Conservation (phyloP, 495 filamentous ascomycete species). For the Aspergillus ostianus region DNA sequence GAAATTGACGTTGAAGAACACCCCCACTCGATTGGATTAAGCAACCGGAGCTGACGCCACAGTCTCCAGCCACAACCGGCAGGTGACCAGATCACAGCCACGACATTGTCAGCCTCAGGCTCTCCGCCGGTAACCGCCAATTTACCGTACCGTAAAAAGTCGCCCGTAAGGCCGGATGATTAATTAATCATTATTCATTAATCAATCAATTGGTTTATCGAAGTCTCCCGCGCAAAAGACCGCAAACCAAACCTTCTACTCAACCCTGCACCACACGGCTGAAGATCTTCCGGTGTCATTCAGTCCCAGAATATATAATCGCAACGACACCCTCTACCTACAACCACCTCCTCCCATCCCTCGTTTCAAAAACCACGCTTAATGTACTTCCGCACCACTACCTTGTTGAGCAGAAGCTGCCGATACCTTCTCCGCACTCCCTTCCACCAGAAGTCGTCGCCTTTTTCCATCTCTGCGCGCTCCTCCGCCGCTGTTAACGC, state of each 20-base stretch:
- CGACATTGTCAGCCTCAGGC: background rate
- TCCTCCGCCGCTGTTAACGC: constrained; percentile 40
- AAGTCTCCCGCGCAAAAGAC: constrained; percentile 2
- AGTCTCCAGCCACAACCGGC: background rate
- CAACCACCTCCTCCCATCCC: background rate
- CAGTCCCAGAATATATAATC: background rate
- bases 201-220: background rate
- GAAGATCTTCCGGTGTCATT: background rate
- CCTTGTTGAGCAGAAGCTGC: constrained; percentile 45
- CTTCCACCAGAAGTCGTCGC: constrained; percentile 27
- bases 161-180: constrained; percentile 1
- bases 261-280: background rate
- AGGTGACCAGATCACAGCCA: background rate
- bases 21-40: background rate
- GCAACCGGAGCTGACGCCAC: constrained; percentile 3
- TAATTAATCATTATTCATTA: constrained; percentile 6
- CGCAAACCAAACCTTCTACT: background rate
- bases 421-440: constrained; percentile 40
- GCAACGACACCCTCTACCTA: background rate
- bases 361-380: constrained; percentile 19
- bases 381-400: constrained; percentile 44
- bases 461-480: constrained; percentile 40
- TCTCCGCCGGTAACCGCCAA: background rate
- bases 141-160: background rate
- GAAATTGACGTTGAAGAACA: background rate